A percentile compares a stretch with the other conserved stretches of the same genome.
Evolutionary conservation across 2,329 filamentous ascomycete genomes (phyloP).

Genomic region (Epichloe amarillans): DNA sequence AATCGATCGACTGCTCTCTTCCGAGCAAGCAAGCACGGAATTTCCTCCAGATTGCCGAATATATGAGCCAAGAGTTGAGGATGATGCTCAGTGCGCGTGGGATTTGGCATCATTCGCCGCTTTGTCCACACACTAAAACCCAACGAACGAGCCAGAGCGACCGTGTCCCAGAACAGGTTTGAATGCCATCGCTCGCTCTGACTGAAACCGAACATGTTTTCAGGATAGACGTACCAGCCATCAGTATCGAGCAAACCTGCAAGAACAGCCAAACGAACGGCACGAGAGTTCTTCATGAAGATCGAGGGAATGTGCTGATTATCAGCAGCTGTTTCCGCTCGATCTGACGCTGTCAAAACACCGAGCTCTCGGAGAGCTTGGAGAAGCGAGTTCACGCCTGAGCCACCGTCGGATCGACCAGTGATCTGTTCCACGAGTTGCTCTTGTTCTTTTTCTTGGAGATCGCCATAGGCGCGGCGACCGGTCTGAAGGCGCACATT

Average conservation of each 20-base stretch:
- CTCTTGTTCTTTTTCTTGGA: neutral
- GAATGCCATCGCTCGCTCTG: neutral
- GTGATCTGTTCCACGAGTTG: neutral
- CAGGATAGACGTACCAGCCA: neutral
- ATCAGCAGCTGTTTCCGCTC: neutral
- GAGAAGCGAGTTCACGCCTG: neutral
- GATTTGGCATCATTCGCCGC: neutral
- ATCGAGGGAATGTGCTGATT: neutral
- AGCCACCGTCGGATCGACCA: neutral
- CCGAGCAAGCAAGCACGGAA: neutral
- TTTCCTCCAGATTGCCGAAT: neutral
- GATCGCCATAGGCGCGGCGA: neutral
- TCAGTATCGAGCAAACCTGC: neutral
- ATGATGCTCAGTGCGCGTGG: neutral
- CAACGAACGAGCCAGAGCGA: neutral
- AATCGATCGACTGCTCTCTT: conserved; percentile 3
- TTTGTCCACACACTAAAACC: neutral
- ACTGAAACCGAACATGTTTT: neutral
- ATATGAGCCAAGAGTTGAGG: neutral
- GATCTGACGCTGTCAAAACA: neutral
- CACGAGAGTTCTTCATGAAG: neutral
- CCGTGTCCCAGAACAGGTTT: neutral
- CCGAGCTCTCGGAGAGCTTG: neutral
- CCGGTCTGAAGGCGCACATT: neutral
- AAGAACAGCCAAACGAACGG: neutral